phyloP scores from a whole-genome alignment of 345 rosid species.

The Salix udensis region DNA sequence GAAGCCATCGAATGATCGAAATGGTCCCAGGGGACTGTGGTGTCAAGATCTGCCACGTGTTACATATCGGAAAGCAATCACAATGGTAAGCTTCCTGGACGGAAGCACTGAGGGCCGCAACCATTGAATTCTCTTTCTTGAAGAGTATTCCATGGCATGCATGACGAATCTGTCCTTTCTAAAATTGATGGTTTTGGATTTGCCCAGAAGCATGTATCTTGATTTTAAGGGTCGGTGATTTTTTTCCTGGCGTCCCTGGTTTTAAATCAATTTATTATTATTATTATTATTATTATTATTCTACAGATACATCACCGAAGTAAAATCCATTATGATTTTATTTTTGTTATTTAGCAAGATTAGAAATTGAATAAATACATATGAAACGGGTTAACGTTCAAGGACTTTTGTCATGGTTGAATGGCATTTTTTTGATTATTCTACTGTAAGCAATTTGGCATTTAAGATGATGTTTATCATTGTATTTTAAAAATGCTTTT shows the following conservation, averaged over 20 bases:
- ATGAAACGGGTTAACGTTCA: no score
- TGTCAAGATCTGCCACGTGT: conserved; percentile 34
- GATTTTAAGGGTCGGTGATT: not conserved
- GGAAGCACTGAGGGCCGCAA: conserved; percentile 44
- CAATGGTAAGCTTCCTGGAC: conserved; percentile 23
- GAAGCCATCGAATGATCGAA: conserved; percentile 33
- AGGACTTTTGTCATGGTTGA: no score
- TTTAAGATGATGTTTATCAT: no score
- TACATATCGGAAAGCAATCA: not conserved
- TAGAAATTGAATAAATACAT: no score
- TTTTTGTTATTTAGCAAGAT: not conserved
- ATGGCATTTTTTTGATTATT: no score
- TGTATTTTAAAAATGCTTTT: accelerated
- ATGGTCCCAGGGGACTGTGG: conserved; percentile 28
- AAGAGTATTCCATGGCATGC: not conserved
- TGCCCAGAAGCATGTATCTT: not conserved
- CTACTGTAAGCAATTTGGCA: no score
- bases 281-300: no score
- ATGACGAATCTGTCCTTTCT: not conserved
- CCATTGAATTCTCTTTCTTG: conserved; percentile 24
- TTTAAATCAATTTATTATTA: no score
- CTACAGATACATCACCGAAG: not conserved
- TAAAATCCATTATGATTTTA: not conserved
- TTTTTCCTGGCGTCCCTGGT: not conserved
- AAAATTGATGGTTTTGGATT: not conserved